These are phyloP conservation scores for Plasmodium billcollinsi DNA, from an alignment of 169 alveolate genomes.

Conservation along the genomic window DNA sequence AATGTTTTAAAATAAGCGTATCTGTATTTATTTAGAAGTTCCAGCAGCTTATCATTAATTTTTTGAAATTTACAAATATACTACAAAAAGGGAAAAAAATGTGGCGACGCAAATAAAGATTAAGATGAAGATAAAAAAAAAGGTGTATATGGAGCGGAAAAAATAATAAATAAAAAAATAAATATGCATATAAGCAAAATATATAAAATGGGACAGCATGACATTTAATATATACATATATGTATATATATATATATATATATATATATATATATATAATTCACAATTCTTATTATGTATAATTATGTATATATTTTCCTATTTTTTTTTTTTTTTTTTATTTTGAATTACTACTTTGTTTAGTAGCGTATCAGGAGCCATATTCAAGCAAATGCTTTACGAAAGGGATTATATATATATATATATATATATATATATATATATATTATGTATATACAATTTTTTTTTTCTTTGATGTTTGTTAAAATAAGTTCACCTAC, in stretches of 20 bases:
- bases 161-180: neutral
- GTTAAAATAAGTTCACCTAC: neutral
- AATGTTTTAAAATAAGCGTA: constrained; percentile 55
- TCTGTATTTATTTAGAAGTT: constrained; percentile 51
- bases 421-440: too few species aligned
- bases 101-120: too few species aligned
- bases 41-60: constrained; percentile 46
- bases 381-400: neutral
- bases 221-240: too few species aligned
- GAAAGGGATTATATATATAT: neutral
- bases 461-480: too few species aligned
- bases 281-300: too few species aligned
- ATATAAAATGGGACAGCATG: neutral
- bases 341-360: constrained; percentile 17
- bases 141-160: neutral
- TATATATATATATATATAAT: too few species aligned
- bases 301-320: neutral
- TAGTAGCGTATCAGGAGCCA: constrained; percentile 9
- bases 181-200: neutral
- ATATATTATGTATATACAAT: too few species aligned
- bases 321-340: neutral
- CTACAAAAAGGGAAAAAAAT: constrained; percentile 22
- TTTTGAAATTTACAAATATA: constrained; percentile 48
- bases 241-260: too few species aligned
- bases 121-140: too few species aligned